Evolutionary conservation across 371 early-diverging fungal genomes (phyloP).

Genomic region (Mortierella sp.): DNA sequence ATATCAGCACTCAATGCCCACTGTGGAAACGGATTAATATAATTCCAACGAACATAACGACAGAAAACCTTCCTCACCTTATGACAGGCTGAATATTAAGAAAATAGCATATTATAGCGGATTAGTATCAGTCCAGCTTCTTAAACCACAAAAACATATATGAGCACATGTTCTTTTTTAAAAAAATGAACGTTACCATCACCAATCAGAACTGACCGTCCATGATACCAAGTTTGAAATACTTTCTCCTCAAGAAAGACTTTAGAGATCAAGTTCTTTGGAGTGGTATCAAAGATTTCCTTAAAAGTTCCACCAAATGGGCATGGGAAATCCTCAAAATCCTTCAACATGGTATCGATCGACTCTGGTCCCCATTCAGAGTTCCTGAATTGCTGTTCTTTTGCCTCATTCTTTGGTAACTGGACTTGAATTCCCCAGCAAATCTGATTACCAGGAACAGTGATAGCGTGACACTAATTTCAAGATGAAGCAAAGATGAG

Average conservation of each 20-base stretch:
- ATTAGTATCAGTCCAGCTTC: too few species aligned
- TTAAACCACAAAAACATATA: too few species aligned
- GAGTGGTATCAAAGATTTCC: neutral
- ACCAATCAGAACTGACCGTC: constrained; percentile 1
- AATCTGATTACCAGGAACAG: constrained; percentile 19
- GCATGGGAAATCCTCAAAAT: constrained; percentile 8
- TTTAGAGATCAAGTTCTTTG: neutral
- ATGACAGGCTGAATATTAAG: too few species aligned
- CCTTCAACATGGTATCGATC: constrained; percentile 23
- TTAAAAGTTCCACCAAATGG: constrained; percentile 9
- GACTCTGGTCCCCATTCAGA: constrained; percentile 43
- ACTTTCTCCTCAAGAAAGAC: constrained; percentile 1
- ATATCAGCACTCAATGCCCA: constrained; percentile 1
- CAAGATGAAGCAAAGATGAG: neutral
- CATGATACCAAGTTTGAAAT: neutral
- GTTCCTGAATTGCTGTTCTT: constrained; percentile 15
- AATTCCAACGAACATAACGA: too few species aligned
- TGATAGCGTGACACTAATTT: constrained; percentile 4
- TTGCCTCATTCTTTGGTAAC: constrained; percentile 3
- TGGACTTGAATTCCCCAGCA: constrained; percentile 27
- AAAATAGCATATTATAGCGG: neutral
- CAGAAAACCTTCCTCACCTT: too few species aligned
- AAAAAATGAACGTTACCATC: neutral
- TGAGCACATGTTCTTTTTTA: neutral
- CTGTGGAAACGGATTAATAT: neutral